A percentile compares a stretch with the other conserved stretches of the same genome.
Conservation (phyloP, 495 filamentous ascomycete species). For the Pyronema domesticum region DNA sequence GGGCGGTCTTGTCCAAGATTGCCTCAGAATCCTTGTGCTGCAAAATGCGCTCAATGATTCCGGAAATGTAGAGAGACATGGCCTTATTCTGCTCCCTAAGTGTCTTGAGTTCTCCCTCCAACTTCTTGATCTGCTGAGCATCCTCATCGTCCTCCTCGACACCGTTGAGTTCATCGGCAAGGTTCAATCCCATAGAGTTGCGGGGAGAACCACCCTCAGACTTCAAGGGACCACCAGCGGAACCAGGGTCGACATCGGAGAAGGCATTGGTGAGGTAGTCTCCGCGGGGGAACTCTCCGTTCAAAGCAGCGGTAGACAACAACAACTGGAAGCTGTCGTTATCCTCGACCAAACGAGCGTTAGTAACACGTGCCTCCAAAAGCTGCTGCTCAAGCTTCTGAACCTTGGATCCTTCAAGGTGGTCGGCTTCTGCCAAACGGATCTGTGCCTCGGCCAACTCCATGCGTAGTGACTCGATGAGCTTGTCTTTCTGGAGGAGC, state of each 20-base stretch:
- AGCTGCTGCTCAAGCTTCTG: slow-evolving; percentile 76
- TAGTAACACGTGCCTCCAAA: slow-evolving; percentile 79
- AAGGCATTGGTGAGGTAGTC: slow-evolving; percentile 49
- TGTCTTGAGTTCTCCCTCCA: slow-evolving; percentile 63
- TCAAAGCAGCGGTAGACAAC: slow-evolving; percentile 78
- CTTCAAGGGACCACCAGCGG: slow-evolving; percentile 14
- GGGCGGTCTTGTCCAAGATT: slow-evolving; percentile 57
- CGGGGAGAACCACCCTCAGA: slow-evolving; percentile 20
- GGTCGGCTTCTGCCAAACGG: slow-evolving; percentile 86
- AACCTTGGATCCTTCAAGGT: slow-evolving; percentile 65
- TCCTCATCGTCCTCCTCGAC: slow-evolving; percentile 38
- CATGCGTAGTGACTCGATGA: slow-evolving; percentile 79
- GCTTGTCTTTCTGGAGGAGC: slow-evolving; percentile 80
- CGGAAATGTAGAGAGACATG: slow-evolving; percentile 90
- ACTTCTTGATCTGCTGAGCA: slow-evolving; percentile 41
- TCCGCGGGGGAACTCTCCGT: slow-evolving; percentile 74
- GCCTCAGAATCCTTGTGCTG: slow-evolving; percentile 88
- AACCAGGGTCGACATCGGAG: slow-evolving; percentile 25
- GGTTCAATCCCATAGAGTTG: slow-evolving; percentile 35
- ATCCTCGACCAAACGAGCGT: slow-evolving; percentile 91
- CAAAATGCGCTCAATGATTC: slow-evolving; percentile 85
- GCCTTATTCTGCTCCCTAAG: slow-evolving; percentile 92
- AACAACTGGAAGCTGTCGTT: slow-evolving; percentile 95
- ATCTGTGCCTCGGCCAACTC: slow-evolving; percentile 91
- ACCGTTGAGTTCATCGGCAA: slow-evolving; percentile 78